Percentiles rank a stretch among this genome's conserved stretches.
These are phyloP conservation scores for Mycena galopus DNA, from an alignment of 768 basidiomycete species.

Conservation along the genomic window DNA sequence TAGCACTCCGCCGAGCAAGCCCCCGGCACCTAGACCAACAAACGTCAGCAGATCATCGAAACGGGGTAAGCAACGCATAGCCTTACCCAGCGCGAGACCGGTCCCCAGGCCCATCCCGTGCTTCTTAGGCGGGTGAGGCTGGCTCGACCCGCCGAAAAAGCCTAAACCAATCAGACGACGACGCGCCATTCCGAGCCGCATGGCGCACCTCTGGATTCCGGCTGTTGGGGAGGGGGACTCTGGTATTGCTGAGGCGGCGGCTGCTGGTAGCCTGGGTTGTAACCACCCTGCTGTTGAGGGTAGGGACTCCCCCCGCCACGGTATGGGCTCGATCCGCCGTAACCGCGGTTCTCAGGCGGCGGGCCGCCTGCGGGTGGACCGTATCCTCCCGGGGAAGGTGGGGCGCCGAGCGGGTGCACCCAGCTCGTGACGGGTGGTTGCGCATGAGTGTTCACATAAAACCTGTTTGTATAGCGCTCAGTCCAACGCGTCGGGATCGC, in stretches of 20 bases:
- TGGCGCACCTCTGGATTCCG: no score
- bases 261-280: constrained; percentile 31
- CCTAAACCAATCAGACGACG: constrained; percentile 28
- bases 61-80: not conserved
- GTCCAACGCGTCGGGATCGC: not conserved
- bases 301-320: constrained; percentile 26
- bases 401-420: constrained; percentile 76
- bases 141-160: constrained; percentile 39
- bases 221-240: constrained; percentile 37
- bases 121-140: constrained; percentile 53
- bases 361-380: constrained; percentile 61
- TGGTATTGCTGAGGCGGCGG: constrained; percentile 41
- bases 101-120: constrained; percentile 66
- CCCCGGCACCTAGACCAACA: constrained; percentile 66
- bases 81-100: constrained; percentile 59
- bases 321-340: constrained; percentile 11
- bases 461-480: constrained; percentile 61
- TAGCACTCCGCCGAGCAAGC: constrained; percentile 73
- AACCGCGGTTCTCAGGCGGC: constrained; percentile 51
- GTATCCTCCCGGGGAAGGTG: constrained; percentile 53
- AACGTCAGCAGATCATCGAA: constrained; percentile 6
- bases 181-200: no score
- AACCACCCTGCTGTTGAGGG: constrained; percentile 35
- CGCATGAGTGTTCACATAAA: constrained; percentile 78
- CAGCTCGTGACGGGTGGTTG: constrained; percentile 76